A percentile compares a stretch with the other conserved stretches of the same genome.
phyloP scores from a whole-genome alignment of 192 early-diverging fungal species.

The Obelidium mucronatum region DNA sequence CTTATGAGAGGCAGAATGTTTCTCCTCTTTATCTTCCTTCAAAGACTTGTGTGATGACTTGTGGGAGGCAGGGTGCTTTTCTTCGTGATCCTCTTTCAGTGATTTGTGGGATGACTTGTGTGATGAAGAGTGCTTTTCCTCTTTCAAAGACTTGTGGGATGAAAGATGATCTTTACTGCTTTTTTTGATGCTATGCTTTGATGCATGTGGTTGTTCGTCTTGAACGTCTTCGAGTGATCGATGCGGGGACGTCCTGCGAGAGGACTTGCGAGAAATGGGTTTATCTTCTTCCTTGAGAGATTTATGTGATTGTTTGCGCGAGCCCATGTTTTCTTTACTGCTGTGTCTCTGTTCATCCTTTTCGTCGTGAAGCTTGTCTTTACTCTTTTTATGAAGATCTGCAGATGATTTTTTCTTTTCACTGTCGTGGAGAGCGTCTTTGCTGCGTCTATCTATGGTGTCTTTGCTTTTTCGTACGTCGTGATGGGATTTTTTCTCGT shows the following conservation, averaged over 20 bases:
- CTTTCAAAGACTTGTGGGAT: not conserved
- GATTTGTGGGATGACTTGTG: slow-evolving; percentile 15
- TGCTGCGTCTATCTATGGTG: not conserved
- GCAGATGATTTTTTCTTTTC: no score
- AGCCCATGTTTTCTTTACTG: no score
- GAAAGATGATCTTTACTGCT: not conserved
- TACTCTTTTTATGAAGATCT: not conserved
- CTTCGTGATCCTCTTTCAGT: slow-evolving; percentile 1
- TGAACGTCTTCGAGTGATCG: not conserved
- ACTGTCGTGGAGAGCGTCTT: not conserved
- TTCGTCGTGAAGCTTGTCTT: not conserved
- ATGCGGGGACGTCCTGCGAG: not conserved
- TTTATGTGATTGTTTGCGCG: no score
- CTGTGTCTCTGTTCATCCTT: no score
- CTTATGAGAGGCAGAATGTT: no score
- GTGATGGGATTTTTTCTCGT: not conserved
- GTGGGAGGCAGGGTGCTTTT: not conserved
- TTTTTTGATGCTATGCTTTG: not conserved
- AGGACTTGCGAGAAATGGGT: no score
- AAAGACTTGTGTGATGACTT: not conserved
- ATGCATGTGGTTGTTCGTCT: not conserved
- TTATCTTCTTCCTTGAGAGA: no score
- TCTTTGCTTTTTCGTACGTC: not conserved
- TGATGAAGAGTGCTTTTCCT: not conserved
- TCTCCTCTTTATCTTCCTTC: slow-evolving; percentile 15